A percentile compares a stretch with the other conserved stretches of the same genome.
phyloP scores from a whole-genome alignment of 441 rosid genomes.

The Adansonia gregorii region DNA sequence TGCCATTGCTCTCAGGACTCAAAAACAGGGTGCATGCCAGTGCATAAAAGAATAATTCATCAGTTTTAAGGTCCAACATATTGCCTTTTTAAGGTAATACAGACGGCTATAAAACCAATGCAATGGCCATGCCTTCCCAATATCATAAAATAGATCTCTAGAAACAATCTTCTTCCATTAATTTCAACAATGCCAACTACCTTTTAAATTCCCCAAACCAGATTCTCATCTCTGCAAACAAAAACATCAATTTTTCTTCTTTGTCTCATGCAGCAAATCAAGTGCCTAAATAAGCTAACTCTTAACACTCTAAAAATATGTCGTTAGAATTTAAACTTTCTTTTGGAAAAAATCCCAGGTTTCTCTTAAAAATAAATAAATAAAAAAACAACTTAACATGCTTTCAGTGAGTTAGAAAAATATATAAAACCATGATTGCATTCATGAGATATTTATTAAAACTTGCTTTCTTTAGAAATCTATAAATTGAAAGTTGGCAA shows the following conservation, averaged over 20 bases:
- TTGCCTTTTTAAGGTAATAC: too few species aligned
- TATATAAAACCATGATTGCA: background rate
- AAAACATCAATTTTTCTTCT: background rate
- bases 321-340: background rate
- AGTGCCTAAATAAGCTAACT: background rate
- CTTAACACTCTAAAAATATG: background rate
- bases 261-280: background rate
- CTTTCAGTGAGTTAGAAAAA: background rate
- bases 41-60: background rate
- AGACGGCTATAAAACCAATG: background rate
- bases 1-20: background rate
- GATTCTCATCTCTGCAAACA: background rate
- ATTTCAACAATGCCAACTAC: background rate
- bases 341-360: background rate
- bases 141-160: background rate
- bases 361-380: background rate
- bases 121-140: background rate
- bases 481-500: background rate
- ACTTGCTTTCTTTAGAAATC: background rate
- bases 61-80: background rate
- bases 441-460: background rate
- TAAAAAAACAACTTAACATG: background rate
- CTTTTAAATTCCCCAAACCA: background rate
- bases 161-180: background rate
- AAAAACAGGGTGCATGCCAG: background rate